Conservation (phyloP, 257 asterid genomes). For the Buddleja alternifolia region DNA sequence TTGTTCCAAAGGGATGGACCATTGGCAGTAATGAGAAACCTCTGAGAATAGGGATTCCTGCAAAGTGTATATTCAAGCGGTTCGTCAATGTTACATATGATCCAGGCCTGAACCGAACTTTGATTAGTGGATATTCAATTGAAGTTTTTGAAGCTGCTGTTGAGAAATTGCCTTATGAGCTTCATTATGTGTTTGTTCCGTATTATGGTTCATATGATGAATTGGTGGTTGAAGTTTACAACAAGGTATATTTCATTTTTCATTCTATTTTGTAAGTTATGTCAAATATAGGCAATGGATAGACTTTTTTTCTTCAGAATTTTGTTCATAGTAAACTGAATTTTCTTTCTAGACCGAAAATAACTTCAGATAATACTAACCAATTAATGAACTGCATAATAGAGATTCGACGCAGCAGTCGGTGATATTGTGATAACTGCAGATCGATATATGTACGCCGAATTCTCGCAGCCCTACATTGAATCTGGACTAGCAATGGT, state of each 20-base stretch:
- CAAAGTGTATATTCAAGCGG: constrained; percentile 49
- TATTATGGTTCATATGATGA: constrained; percentile 57
- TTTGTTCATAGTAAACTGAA: not conserved
- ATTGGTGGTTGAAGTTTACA: constrained; percentile 52
- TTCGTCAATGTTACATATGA: constrained; percentile 55
- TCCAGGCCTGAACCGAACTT: constrained; percentile 32
- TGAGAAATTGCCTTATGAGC: constrained; percentile 43
- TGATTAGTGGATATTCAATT: constrained; percentile 53
- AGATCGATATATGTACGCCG: constrained; percentile 48
- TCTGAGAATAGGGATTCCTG: constrained; percentile 60
- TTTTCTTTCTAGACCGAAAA: too few relatives aligned
- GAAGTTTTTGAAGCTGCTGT: constrained; percentile 64
- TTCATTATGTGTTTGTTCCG: constrained; percentile 51
- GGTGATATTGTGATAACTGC: constrained; percentile 70
- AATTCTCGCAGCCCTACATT: constrained; percentile 66
- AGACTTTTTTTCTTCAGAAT: not conserved
- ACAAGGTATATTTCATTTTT: constrained; percentile 45
- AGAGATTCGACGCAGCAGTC: constrained; percentile 70
- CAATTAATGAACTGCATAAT: not conserved
- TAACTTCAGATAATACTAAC: too few relatives aligned
- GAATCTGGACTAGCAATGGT: constrained; percentile 73
- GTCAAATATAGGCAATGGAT: too few relatives aligned
- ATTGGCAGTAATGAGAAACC: constrained; percentile 46
- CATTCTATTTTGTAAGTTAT: not conserved
- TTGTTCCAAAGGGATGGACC: constrained; percentile 48